A percentile compares a stretch with the other conserved stretches of the same genome.
Evolutionary conservation across 306 rosid species (phyloP).

Genomic region (Medicago ruthenica): DNA sequence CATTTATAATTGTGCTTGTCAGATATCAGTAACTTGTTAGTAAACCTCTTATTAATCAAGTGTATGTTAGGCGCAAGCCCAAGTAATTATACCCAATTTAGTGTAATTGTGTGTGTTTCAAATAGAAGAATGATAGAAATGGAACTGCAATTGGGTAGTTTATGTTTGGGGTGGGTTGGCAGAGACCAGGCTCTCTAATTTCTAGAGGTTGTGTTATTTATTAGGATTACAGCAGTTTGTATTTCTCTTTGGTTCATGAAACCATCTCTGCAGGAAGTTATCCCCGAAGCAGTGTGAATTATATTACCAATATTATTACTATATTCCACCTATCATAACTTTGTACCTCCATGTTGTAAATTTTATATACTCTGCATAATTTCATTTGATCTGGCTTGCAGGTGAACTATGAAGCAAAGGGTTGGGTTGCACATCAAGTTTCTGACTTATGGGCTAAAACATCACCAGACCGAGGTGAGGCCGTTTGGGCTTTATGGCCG

Average conservation of each 20-base stretch:
- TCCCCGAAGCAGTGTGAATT: too few relatives aligned
- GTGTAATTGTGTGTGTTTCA: neutral
- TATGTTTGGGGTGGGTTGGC: too few relatives aligned
- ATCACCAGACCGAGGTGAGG: constrained; percentile 87
- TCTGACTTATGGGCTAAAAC: constrained; percentile 93
- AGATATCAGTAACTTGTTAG: constrained; percentile 30
- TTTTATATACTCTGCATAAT: constrained; percentile 33
- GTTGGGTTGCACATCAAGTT: constrained; percentile 97
- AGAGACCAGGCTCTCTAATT: too few relatives aligned
- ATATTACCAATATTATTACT: too few relatives aligned
- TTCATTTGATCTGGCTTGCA: constrained; percentile 43
- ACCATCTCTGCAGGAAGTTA: too few relatives aligned
- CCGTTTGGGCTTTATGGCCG: constrained; percentile 97
- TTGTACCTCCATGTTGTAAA: neutral
- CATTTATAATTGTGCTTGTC: constrained; percentile 8
- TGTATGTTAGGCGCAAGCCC: neutral
- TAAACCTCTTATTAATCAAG: neutral
- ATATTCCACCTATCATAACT: too few relatives aligned
- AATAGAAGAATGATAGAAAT: neutral
- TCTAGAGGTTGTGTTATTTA: too few relatives aligned
- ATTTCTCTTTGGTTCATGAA: too few relatives aligned
- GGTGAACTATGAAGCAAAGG: constrained; percentile 89
- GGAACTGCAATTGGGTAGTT: neutral
- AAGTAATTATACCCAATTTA: neutral
- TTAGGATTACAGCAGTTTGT: too few relatives aligned